Evolutionary conservation across 176 grass and related monocot genomes (phyloP).

Genomic region (Ensete ventricosum): DNA sequence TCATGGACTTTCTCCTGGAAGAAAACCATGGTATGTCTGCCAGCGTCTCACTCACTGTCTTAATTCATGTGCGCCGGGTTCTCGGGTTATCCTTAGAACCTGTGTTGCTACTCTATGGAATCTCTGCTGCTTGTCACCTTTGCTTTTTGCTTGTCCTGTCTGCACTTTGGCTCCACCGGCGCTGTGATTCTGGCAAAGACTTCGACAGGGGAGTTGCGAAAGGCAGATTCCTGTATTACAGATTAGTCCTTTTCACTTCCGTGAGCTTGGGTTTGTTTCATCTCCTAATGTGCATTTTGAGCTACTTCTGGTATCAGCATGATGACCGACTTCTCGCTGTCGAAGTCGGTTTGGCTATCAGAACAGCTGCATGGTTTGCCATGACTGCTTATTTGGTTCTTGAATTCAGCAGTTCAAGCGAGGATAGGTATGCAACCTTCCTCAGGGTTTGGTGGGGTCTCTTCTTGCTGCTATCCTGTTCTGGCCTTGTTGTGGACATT

Average conservation of each 20-base stretch:
- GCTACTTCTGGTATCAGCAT: background rate
- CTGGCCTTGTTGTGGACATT: background rate
- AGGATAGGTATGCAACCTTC: background rate
- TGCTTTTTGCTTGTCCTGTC: background rate
- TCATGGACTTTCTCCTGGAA: background rate
- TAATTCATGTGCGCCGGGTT: too few relatives aligned
- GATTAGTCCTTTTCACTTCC: slow-evolving; percentile 1
- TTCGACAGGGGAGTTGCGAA: background rate
- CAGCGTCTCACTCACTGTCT: too few relatives aligned
- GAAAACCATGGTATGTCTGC: background rate
- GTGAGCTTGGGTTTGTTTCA: background rate
- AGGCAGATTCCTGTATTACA: background rate
- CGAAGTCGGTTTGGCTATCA: background rate
- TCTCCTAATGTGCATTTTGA: background rate
- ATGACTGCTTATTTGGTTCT: background rate
- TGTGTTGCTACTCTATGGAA: background rate
- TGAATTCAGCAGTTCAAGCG: background rate
- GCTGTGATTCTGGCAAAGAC: too few relatives aligned
- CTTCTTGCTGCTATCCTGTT: slow-evolving; percentile 11
- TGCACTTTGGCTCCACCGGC: background rate
- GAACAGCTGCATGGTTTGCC: slow-evolving; percentile 4
- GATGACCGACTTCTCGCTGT: background rate
- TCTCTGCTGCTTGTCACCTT: slow-evolving; percentile 4
- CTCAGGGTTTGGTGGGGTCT: slow-evolving; percentile 12
- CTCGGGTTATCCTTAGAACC: background rate